These are phyloP conservation scores for Linum usitatissimum DNA, from an alignment of 345 rosid species.

Conservation along the genomic window DNA sequence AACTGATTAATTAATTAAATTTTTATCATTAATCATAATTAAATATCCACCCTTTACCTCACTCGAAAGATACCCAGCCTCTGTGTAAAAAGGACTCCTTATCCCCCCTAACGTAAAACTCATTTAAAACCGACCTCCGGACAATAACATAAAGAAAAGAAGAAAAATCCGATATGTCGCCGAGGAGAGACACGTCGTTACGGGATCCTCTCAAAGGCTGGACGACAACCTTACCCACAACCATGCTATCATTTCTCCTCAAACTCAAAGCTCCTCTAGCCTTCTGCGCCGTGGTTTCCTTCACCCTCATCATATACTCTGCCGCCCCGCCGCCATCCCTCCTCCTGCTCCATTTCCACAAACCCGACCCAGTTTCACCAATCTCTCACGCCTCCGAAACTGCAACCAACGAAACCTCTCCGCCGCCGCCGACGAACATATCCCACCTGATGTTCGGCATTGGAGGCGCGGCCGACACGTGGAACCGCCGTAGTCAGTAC, in stretches of 20 bases:
- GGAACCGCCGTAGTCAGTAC: conserved; percentile 57
- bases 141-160: neutral
- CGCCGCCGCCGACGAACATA: conserved; percentile 22
- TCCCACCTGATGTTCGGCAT: conserved; percentile 68
- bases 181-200: conserved; percentile 12
- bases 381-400: neutral
- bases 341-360: conserved; percentile 15
- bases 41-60: too few species aligned
- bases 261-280: conserved; percentile 36
- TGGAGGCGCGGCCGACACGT: conserved; percentile 72
- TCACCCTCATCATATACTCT: conserved; percentile 34
- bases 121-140: neutral
- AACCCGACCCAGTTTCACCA: conserved; percentile 10
- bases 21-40: too few species aligned
- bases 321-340: conserved; percentile 23
- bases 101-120: neutral
- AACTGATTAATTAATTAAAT: too few species aligned
- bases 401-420: conserved; percentile 12
- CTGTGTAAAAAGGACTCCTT: too few species aligned
- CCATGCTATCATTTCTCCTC: conserved; percentile 26
- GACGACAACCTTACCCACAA: conserved; percentile 26
- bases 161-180: conserved; percentile 15
- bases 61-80: neutral
- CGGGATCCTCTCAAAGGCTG: conserved; percentile 29
- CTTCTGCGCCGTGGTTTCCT: conserved; percentile 29